phyloP scores from a whole-genome alignment of 1,139 yeast species.

The Pneumocystis carinii region DNA sequence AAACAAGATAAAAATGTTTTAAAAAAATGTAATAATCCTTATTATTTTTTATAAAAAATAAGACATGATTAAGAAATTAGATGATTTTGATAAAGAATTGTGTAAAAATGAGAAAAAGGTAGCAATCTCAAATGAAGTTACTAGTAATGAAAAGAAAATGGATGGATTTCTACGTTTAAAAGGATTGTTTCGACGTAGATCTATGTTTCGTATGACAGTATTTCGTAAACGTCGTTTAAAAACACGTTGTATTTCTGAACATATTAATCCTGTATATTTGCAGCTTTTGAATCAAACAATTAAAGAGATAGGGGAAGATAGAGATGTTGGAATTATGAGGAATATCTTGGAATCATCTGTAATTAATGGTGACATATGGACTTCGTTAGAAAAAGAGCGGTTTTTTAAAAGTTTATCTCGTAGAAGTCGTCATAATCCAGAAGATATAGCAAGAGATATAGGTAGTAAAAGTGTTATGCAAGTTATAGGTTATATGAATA shows the following conservation, averaged over 20 bases:
- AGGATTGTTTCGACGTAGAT: neutral
- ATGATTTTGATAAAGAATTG: neutral
- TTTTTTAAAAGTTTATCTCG: constrained; percentile 4
- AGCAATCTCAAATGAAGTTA: neutral
- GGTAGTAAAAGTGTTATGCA: constrained; percentile 6
- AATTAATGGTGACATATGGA: constrained; percentile 3
- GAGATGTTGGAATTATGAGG: neutral
- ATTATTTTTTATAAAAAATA: neutral
- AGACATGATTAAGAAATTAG: neutral
- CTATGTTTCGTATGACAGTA: neutral
- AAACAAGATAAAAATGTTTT: neutral
- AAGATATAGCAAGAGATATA: constrained; percentile 1
- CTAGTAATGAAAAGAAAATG: neutral
- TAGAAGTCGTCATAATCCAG: constrained; percentile 2
- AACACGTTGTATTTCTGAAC: neutral
- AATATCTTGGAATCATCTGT: neutral
- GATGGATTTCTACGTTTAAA: neutral
- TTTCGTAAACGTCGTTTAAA: neutral
- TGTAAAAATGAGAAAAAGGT: neutral
- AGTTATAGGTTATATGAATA: constrained; percentile 4
- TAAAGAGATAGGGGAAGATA: neutral
- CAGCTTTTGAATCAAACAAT: neutral
- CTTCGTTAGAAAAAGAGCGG: constrained; percentile 3
- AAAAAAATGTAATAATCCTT: neutral
- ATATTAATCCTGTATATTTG: neutral